Evolutionary conservation across 2,329 filamentous ascomycete species (phyloP), one percentile per base, ranked within the genome.

Genomic region (Sarocladiaceae sp.): DNA sequence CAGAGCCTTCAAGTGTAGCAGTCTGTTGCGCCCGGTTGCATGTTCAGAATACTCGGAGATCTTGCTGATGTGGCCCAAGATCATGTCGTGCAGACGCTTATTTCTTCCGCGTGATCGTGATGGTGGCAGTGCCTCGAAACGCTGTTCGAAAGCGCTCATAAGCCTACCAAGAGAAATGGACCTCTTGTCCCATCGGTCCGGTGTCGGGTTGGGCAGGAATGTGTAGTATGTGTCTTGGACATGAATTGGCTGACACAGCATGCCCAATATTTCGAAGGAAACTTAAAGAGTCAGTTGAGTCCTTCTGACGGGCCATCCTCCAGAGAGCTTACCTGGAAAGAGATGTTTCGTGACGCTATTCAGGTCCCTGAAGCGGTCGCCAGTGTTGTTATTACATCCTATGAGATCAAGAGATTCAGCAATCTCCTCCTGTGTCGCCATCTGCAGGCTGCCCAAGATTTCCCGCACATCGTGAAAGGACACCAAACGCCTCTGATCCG

Each of bases 251-350:
- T 66, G 65, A 34, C 68, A 67, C 1, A 80, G 58, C 76, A 80
- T 80, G n/a, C 74, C 76, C 2, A 78, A 55, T 1, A 80, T 65
- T 52, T 80, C 76, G 42, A 80, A 80, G 0, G 73, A 67, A 1
- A 80, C 75, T 77, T 16, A 11, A 10, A 4, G n/a, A 33, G 47
- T 59, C 41, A 57, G 50, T 33, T 18, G 19, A 29, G 2, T 16
- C 26, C 15, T 10, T n/a, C 15, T 21, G 2, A 9, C 11, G 13
- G n/a, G n/a, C n/a, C n/a, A n/a, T n/a, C n/a, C n/a, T n/a, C n/a
- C n/a, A n/a, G 11, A 19, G 2, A 2, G 45, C 64, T 47, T 62
- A 74, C 73, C 51, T n/a, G 72, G 70, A 45, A 76, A 76, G 2
- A 77, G 48, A 53, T 77, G 73, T 2, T 61, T 62, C 6, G 69